These are phyloP conservation scores for Auricularia auricula-judae DNA, from an alignment of 768 basidiomycete genomes.

Conservation along the genomic window DNA sequence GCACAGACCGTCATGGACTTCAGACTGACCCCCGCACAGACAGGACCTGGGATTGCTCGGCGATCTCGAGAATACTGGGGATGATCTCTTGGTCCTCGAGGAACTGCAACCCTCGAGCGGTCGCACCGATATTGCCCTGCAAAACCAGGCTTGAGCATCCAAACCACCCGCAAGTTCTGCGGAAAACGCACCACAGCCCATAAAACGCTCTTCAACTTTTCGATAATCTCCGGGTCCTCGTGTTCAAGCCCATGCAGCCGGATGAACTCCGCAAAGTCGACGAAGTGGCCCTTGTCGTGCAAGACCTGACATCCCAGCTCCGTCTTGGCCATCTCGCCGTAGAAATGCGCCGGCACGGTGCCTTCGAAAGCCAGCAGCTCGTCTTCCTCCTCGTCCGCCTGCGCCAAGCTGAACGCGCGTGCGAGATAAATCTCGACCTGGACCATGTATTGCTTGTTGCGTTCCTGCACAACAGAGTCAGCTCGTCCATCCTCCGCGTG, in stretches of 20 bases:
- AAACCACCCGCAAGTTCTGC: background rate
- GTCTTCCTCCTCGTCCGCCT: slow-evolving; percentile 52
- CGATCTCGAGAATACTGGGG: slow-evolving; percentile 80
- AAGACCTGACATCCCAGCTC: slow-evolving; percentile 87
- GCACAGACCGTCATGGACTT: too few relatives aligned
- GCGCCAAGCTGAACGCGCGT: slow-evolving; percentile 52
- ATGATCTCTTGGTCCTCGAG: slow-evolving; percentile 94
- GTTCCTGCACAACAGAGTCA: slow-evolving; percentile 48
- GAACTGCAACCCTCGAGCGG: slow-evolving; percentile 83
- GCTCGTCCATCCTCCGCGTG: slow-evolving; percentile 2
- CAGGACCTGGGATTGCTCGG: slow-evolving; percentile 77
- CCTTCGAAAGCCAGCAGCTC: slow-evolving; percentile 68
- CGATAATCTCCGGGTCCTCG: slow-evolving; percentile 71
- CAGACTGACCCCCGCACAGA: slow-evolving; percentile 60
- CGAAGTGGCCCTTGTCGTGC: slow-evolving; percentile 82
- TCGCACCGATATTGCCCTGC: slow-evolving; percentile 90
- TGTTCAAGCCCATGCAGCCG: slow-evolving; percentile 77
- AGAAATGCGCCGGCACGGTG: slow-evolving; percentile 89
- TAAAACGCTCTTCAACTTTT: slow-evolving; percentile 86
- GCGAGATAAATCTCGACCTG: slow-evolving; percentile 89
- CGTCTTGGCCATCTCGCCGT: slow-evolving; percentile 96
- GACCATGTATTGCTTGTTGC: slow-evolving; percentile 87
- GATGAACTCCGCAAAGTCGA: slow-evolving; percentile 85
- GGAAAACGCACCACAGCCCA: slow-evolving; percentile 80
- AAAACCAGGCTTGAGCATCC: background rate